Base-by-base conservation (phyloP, 768 basidiomycete species). In the Hysterangium stoloniferum region DNA sequence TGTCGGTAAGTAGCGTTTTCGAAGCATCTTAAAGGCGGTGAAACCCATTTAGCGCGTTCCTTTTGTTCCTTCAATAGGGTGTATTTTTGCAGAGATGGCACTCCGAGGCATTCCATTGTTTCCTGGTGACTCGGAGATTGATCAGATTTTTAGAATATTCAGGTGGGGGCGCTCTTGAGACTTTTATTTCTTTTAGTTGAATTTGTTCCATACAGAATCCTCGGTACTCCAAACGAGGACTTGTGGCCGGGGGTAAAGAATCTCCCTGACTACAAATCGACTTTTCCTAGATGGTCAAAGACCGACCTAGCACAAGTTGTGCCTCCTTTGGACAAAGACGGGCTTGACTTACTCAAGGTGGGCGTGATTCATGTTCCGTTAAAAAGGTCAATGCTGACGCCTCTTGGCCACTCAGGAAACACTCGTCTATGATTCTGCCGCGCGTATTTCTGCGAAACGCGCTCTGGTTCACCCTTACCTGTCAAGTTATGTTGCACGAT, bases 71-170 rank as follows among this genome's bases (percentile, higher is more conserved):
- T 29, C 34, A 27, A 46, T 36, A 52, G 87, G 67, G 0, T 97
- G 94, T 62, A 98, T 99, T 64, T 91, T 96, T 62, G 95, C 95
- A 6, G 96, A 99, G 71, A 97, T 98, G 95, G 85, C 91, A 48
- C 89, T 94, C 86, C 77, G 80, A 54, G 87, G 87, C 57, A 67
- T 63, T 79, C 79, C 95, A 1, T 74, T 97, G 11, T 99, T 99
- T 77, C 95, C 96, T 20, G 96, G 96, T 4, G 96, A 99, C 69
- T 98, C 96, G 24, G 96, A 99, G 70, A 99, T 98, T 62, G 96
- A 99, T 68, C 96, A 99, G 72, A 98, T 98, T 56, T 98, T 98
- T 79, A 86, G 91, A 68, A 99, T 99, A 61, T 99, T 98, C 77
- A 80, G 90, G 96, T 94, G 55, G 46, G 76, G 66, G 38, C 35